Conservation (phyloP, 306 rosid genomes). For the Oemleria cerasiformis region DNA sequence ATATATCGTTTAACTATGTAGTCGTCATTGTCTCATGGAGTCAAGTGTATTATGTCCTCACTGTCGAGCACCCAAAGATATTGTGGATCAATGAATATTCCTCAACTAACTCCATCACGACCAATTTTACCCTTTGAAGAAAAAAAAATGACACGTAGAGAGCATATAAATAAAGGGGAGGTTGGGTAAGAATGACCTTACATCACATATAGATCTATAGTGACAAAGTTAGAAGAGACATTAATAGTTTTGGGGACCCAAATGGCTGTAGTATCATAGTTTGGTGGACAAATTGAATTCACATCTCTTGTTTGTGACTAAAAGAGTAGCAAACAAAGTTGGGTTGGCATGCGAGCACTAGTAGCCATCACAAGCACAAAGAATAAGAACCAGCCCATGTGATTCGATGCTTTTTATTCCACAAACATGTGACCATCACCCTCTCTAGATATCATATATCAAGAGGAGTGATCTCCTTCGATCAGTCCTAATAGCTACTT, state of each 20-base stretch:
- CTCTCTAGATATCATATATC: not conserved
- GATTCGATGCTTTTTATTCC: conserved; percentile 55
- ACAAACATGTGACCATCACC: conserved; percentile 53
- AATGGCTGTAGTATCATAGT: conserved; percentile 25
- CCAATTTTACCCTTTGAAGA: not conserved
- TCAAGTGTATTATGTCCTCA: not conserved
- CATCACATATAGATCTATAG: not conserved
- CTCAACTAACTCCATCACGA: not conserved
- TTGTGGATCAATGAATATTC: not conserved
- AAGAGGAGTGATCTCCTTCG: not conserved
- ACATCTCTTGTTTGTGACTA: conserved; percentile 20
- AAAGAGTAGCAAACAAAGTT: conserved; percentile 36
- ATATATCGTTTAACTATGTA: not conserved
- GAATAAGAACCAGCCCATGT: conserved; percentile 42
- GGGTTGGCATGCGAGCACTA: conserved; percentile 50
- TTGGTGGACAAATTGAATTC: conserved; percentile 39
- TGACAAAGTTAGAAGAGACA: conserved; percentile 17
- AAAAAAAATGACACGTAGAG: not conserved
- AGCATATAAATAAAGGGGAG: not conserved
- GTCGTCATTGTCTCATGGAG: not conserved
- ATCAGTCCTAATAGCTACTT: no score
- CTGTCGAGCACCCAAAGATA: not conserved
- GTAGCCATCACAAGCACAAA: conserved; percentile 35
- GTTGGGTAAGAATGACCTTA: not conserved
- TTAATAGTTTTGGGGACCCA: conserved; percentile 40